phyloP scores from a whole-genome alignment of 139 green algal species.

The Chlorella sp. region DNA sequence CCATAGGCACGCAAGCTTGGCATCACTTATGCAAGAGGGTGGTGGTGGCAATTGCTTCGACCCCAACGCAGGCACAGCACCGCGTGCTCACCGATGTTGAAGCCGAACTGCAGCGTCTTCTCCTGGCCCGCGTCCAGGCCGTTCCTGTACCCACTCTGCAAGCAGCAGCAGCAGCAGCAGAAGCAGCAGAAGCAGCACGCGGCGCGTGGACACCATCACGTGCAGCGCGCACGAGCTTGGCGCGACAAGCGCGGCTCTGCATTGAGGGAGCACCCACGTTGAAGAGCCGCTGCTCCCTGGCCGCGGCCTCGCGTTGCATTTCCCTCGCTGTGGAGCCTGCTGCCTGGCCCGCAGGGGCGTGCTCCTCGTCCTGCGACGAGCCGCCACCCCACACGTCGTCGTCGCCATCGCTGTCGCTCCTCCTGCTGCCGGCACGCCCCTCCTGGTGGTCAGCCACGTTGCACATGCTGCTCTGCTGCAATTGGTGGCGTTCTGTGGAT shows the following conservation, averaged over 20 bases:
- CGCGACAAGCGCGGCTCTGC: neutral
- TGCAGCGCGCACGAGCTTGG: neutral
- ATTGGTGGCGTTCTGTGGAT: no score
- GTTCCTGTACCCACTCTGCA: slow-evolving; percentile 22
- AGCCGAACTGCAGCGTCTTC: slow-evolving; percentile 13
- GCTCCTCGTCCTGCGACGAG: neutral
- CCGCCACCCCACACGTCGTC: neutral
- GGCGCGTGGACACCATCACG: neutral
- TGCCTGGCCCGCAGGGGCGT: no score
- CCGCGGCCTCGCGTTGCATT: neutral
- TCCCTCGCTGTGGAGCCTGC: neutral
- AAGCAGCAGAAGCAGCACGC: no score
- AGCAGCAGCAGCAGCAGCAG: no score
- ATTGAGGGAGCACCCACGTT: neutral
- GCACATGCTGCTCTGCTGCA: no score
- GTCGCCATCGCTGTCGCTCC: no score
- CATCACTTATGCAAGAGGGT: neutral
- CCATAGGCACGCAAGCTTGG: neutral
- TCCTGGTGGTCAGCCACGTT: no score
- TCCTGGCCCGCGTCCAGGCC: slow-evolving; percentile 19
- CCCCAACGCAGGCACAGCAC: neutral
- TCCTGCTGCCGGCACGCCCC: no score
- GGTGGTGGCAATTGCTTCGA: neutral
- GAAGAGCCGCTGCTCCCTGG: neutral
- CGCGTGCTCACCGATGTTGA: slow-evolving; percentile 16